Evolutionary conservation across 495 filamentous ascomycete species (phyloP), one percentile per base, ranked within the genome.

Genomic region (Niebla homalea): DNA sequence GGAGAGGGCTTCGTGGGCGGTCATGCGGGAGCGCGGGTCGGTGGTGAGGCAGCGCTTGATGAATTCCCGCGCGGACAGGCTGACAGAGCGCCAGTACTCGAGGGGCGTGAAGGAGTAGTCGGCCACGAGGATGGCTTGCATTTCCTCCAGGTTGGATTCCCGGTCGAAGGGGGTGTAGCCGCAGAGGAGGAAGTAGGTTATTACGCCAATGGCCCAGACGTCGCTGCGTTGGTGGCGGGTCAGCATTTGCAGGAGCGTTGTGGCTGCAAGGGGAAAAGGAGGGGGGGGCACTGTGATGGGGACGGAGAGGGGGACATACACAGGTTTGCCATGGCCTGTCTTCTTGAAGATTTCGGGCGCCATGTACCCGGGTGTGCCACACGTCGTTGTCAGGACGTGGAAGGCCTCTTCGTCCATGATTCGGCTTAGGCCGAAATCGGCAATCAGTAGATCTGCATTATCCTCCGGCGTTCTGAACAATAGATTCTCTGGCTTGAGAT

Each of bases 331-430:
- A 56, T 87, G 84, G 1, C 83, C 83, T 22, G 74, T 80, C 66
- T 87, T 87, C 54, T 82, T 81, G 63, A 87, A 87, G 53, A 87
- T 87, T 60, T 87, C 83, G 1, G 83, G 84, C 19, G 85, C 85
- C 85, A 89, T 98, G 67, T 98, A 98, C 25, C 93, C 93, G 0
- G 92, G 92, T 6, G 92, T 98, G 29, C 92, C 92, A 60, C 92
- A 98, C 3, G 92, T 98, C 2, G 92, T 98, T 4, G 93, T 98
- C 35, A 98, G 69, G 22, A 97, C 89, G 60, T 96, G 93, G 64
- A 98, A 97, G 61, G 96, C 87, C 66, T 97, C 89, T 68, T 97
- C 93, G 63, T 98, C 93, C 89, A 98, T 96, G 66, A 98, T 97
- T 38, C 92, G 73, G 12, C 80, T 86, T 29, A 98, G 70, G 8